These are phyloP conservation scores for Neofusicoccum kwambonambiense DNA, from an alignment of 2,329 filamentous ascomycete species.

Conservation along the genomic window DNA sequence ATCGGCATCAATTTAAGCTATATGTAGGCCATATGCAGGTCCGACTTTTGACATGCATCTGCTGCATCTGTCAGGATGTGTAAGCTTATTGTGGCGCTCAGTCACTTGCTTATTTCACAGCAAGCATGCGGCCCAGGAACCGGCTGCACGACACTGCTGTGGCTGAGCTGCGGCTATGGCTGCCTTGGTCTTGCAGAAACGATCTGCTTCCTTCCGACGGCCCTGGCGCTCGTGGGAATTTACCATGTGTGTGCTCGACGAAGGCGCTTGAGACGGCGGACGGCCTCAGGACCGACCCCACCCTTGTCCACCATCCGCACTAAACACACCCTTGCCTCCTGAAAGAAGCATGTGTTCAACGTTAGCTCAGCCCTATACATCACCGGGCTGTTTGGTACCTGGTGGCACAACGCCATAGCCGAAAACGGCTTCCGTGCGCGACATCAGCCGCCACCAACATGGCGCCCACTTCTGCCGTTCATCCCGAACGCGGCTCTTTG, in stretches of 20 bases:
- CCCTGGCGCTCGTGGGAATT: background rate
- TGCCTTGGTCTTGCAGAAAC: too few relatives aligned
- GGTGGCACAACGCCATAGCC: background rate
- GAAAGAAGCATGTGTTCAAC: background rate
- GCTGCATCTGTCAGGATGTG: too few relatives aligned
- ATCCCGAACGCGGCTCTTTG: background rate
- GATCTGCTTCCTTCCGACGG: too few relatives aligned
- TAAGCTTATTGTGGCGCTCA: background rate
- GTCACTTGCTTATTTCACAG: background rate
- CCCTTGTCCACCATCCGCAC: background rate
- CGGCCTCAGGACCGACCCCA: background rate
- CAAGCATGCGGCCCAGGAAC: too few relatives aligned
- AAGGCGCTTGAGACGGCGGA: too few relatives aligned
- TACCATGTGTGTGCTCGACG: too few relatives aligned
- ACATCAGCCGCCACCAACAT: constrained; percentile 3
- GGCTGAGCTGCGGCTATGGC: too few relatives aligned
- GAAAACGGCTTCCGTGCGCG: background rate
- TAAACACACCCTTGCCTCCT: background rate
- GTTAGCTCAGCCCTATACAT: background rate
- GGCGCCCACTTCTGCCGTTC: background rate
- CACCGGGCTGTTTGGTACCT: background rate
- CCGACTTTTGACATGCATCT: background rate
- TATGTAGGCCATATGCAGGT: background rate
- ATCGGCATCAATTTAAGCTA: background rate
- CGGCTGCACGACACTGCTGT: too few relatives aligned